Base-by-base conservation (phyloP, 257 asterid genomes). In the Paraleonurus japonicus region DNA sequence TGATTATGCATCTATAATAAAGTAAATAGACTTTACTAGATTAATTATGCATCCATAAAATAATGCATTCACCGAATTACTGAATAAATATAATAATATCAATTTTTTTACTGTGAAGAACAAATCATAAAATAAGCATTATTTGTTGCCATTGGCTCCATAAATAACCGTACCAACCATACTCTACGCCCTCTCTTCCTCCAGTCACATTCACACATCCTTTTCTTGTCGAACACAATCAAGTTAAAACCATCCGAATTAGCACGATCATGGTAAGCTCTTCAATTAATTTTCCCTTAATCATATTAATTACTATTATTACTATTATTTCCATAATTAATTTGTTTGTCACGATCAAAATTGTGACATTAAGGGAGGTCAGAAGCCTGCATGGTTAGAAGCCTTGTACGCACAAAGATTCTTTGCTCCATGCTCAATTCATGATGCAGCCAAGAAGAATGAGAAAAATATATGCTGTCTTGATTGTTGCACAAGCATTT, bases 401-500 rank as follows among this genome's bases (percentile, higher is more conserved):
- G 87, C 96, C 2, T 82, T 94, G 0, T 90, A 81, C 61, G 69
- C 47, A 64, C 82, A 94, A 80, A 89, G 78, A 72, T 94, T 94
- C 81, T 94, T 94, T 50, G 83, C 72, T 5, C 79, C 91, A 5
- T 94, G 98, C 70, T 83, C 96, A 41, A 79, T 86, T 70, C 98
- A 94, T 20, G 96, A 86, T n/a, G 60, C 78, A 10, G 90, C 90
- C 8, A 94, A 94, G 87, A 94, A 94, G 64, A 94, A 90, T 41
- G 98, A 94, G 95, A 90, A 89, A 74, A 94, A 94, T 41, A 87
- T 94, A 0, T 88, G 84, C 33, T 94, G 98, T 24, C 85, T 94
- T 83, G 98, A 94, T 83, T 94, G 98, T 75, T 94, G 97, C 77
- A 86, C 51, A 0, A 94, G 98, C 78, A 94, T 94, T 68, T 94